Evolutionary conservation across 345 rosid genomes (phyloP).

Genomic region (Syzygium aqueum): DNA sequence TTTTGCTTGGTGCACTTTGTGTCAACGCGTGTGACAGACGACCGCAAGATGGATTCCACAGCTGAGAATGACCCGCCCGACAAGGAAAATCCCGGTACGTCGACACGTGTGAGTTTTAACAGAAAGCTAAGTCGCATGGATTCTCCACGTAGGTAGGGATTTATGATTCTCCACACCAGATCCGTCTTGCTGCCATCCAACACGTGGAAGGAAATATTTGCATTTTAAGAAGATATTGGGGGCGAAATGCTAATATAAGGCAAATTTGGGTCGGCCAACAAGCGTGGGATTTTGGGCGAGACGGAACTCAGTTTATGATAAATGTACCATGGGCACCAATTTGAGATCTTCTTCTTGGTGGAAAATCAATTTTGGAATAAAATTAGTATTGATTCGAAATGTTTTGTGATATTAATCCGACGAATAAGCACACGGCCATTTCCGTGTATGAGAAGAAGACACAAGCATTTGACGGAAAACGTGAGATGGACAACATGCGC

Average conservation of each 20-base stretch:
- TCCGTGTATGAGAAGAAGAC: neutral
- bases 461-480: neutral
- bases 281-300: neutral
- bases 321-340: neutral
- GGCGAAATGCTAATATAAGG: neutral
- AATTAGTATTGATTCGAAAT: rapidly evolving
- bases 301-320: too few relatives aligned
- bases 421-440: neutral
- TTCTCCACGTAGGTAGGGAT: neutral
- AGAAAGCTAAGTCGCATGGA: rapidly evolving
- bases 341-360: neutral
- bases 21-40: rapidly evolving
- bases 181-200: too few relatives aligned
- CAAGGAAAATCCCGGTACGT: neutral
- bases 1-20: neutral
- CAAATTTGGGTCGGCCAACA: neutral
- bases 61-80: neutral
- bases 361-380: neutral
- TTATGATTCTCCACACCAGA: too few relatives aligned
- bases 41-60: neutral
- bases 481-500: neutral
- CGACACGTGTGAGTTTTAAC: neutral
- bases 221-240: neutral
- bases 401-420: neutral
- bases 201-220: neutral